These are phyloP conservation scores for Hypoxylon fragiforme DNA, from an alignment of 495 filamentous ascomycete species.

Conservation along the genomic window DNA sequence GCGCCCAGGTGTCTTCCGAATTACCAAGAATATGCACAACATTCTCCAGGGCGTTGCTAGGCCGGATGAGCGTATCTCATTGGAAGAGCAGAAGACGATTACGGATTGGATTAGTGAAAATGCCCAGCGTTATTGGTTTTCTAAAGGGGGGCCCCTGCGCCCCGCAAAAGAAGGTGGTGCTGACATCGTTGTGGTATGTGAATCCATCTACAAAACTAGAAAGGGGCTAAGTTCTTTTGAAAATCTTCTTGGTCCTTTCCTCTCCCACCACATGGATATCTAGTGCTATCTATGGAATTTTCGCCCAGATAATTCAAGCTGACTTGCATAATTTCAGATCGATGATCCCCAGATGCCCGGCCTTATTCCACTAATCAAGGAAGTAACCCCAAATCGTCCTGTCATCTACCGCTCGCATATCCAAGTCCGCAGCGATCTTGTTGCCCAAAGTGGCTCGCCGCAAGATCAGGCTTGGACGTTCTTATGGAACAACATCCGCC, in stretches of 20 bases:
- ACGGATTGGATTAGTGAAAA: slow-evolving; percentile 78
- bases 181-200: slow-evolving; percentile 70
- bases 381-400: slow-evolving; percentile 70
- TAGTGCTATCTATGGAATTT: no score
- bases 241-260: no score
- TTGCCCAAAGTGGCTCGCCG: slow-evolving; percentile 61
- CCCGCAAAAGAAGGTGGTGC: slow-evolving; percentile 72
- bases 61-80: slow-evolving; percentile 61
- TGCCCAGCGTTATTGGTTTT: slow-evolving; percentile 76
- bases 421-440: slow-evolving; percentile 77
- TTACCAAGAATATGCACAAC: slow-evolving; percentile 91
- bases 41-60: slow-evolving; percentile 82
- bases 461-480: slow-evolving; percentile 78
- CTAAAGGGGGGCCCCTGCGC: slow-evolving; percentile 67
- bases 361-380: slow-evolving; percentile 76
- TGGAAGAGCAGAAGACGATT: slow-evolving; percentile 62
- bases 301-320: no score
- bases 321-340: slow-evolving; percentile 43
- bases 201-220: neutral
- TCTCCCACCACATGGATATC: no score
- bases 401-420: slow-evolving; percentile 85
- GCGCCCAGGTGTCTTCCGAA: slow-evolving; percentile 79
- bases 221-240: no score
- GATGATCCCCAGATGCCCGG: slow-evolving; percentile 91
- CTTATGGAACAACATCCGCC: slow-evolving; percentile 72